Evolutionary conservation across 495 filamentous ascomycete genomes (phyloP), one percentile per base, ranked within the genome.

Genomic region (Aspergillus leporis): DNA sequence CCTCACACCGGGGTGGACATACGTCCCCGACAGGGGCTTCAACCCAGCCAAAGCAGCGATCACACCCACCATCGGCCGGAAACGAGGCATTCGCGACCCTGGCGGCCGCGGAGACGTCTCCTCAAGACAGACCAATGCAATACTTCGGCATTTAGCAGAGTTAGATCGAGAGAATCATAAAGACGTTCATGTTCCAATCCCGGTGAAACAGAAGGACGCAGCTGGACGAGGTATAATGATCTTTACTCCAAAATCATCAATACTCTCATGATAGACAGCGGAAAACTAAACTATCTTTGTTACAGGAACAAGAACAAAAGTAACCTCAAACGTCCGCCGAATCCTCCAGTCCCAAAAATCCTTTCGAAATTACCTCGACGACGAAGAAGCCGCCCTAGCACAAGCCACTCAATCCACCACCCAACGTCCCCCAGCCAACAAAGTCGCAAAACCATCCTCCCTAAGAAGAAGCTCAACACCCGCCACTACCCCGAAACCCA

Each of bases 301-400:
- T n/a, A n/a, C n/a, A 65, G 58, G 63, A 58, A 70, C 71, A 25
- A 67, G 75, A 59, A 66, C 67, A 55, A 91, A 92, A 71, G 80
- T 83, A 55, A 92, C 92, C 18, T 79, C 88, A 3, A 90, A 87
- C 67, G 90, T 94, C n/a, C 89, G 91, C 62, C 89, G 90, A 67
- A 94, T 97, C 62, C 78, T 97, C n/a, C 85, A 87, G 63, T 92
- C 88, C 3, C 90, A 95, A 71, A 97, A 97, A 78, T 92, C 90
- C 0, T 96, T 96, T 64, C 83, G 86, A 41, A 95, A 97, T 72
- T 89, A 97, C 66, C 83, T 97, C 34, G 89, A 90, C 56, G 93
- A 97, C 72, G 92, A 91, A 75, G 86, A 91, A 63, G 92, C 92
- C 8, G 76, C 88, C 21, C 68, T 86, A 41, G 78, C 82, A 1